Conservation (phyloP, 352 stramenopile species). For the Globisporangium recalcitrans region DNA sequence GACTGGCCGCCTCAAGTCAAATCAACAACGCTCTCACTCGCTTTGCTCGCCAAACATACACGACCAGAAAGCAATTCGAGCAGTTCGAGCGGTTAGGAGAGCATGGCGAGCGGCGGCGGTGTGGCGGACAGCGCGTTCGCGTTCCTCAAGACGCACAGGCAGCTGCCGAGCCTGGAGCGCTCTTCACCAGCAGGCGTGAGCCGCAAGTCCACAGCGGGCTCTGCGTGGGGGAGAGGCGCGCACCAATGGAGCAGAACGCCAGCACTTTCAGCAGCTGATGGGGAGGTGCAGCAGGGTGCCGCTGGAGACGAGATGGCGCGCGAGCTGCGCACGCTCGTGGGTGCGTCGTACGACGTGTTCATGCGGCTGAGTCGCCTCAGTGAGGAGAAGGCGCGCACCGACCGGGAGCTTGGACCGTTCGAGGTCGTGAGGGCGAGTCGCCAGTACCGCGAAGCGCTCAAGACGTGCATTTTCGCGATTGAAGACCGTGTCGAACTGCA, state of each 20-base stretch:
- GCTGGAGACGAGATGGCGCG: conserved; percentile 36
- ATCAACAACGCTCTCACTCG: too few relatives aligned
- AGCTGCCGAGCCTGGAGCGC: conserved; percentile 5
- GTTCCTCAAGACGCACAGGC: conserved; percentile 15
- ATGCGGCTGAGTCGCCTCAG: conserved; percentile 21
- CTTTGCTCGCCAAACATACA: not conserved
- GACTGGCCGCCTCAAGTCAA: not conserved
- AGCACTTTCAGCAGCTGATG: not conserved
- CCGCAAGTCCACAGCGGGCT: conserved; percentile 20
- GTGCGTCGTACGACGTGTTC: conserved; percentile 60
- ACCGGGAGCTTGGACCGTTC: conserved; percentile 21
- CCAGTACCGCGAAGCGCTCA: conserved; percentile 66
- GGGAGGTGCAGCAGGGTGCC: not conserved
- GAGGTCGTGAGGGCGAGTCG: conserved; percentile 49
- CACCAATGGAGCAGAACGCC: conserved; percentile 30
- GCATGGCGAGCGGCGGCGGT: conserved; percentile 6
- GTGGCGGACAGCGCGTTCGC: conserved; percentile 12
- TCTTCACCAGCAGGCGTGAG: not conserved
- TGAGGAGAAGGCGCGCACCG: conserved; percentile 11
- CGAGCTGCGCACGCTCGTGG: conserved; percentile 52
- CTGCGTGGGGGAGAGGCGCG: conserved; percentile 50
- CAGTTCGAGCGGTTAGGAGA: too few relatives aligned
- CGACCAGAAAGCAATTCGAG: not conserved
- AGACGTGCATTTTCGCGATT: conserved; percentile 58
- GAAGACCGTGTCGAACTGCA: conserved; percentile 43